A percentile compares a stretch with the other conserved stretches of the same genome.
phyloP scores from a whole-genome alignment of 23 red algal species.

The Agarophyton chilense region DNA sequence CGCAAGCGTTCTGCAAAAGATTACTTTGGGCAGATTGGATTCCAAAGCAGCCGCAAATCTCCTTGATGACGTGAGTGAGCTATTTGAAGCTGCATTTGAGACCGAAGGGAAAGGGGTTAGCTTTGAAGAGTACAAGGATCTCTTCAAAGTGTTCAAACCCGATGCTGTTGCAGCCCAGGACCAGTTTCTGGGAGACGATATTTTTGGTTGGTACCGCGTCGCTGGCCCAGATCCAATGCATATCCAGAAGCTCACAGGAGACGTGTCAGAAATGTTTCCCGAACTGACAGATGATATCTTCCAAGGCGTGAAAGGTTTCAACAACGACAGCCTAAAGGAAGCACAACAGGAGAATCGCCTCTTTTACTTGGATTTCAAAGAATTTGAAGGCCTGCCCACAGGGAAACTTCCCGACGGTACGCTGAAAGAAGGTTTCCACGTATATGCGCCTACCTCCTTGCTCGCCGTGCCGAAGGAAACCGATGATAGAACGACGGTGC shows the following conservation, averaged over 20 bases:
- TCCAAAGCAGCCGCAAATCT: neutral
- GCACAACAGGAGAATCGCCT: neutral
- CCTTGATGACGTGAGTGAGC: neutral
- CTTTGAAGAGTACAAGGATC: conserved; percentile 37
- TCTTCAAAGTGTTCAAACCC: conserved; percentile 33
- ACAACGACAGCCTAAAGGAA: neutral
- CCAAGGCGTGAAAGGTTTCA: neutral
- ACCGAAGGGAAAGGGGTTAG: too few relatives aligned
- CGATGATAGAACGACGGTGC: neutral
- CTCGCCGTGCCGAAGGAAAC: conserved; percentile 22
- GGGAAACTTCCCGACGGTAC: conserved; percentile 31
- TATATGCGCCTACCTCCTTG: conserved; percentile 22
- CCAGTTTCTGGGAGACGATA: conserved; percentile 18
- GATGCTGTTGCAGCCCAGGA: conserved; percentile 2
- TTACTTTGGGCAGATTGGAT: neutral
- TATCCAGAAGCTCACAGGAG: neutral
- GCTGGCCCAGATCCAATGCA: conserved; percentile 29
- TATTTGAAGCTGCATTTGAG: neutral
- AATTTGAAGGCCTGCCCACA: neutral
- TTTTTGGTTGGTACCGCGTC: conserved; percentile 47
- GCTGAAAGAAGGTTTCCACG: conserved; percentile 33
- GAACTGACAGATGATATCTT: conserved; percentile 35
- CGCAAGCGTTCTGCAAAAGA: neutral
- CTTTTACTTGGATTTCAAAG: conserved; percentile 23
- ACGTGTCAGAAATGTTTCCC: conserved; percentile 21